Evolutionary conservation across 345 rosid species (phyloP).

Genomic region (Cardamine resedifolia): DNA sequence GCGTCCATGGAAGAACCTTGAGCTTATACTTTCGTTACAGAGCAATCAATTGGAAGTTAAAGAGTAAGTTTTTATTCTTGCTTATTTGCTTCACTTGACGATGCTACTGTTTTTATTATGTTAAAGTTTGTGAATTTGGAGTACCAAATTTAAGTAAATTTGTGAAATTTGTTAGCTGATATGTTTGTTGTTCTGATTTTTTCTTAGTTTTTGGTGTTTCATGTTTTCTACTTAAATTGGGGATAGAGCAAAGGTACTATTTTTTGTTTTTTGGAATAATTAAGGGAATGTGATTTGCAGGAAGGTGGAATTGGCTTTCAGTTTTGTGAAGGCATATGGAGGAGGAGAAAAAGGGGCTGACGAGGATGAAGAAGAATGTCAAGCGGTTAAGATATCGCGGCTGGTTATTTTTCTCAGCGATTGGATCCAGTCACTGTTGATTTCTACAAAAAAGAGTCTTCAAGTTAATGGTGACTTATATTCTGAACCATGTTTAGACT

Average conservation of each 20-base stretch:
- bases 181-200: not conserved
- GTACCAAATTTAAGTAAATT: not conserved
- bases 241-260: not conserved
- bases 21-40: constrained; percentile 61
- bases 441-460: constrained; percentile 47
- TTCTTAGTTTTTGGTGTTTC: not conserved
- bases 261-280: not conserved
- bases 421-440: constrained; percentile 72
- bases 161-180: not conserved
- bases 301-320: constrained; percentile 67
- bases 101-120: not conserved
- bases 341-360: constrained; percentile 35
- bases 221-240: not conserved
- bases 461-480: constrained; percentile 27
- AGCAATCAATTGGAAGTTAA: constrained; percentile 46
- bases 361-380: constrained; percentile 50
- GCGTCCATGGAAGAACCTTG: constrained; percentile 70
- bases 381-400: constrained; percentile 60
- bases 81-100: not conserved
- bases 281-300: constrained; percentile 46
- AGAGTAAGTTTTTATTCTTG: constrained; percentile 47
- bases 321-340: constrained; percentile 40
- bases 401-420: constrained; percentile 63
- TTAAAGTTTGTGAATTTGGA: constrained; percentile 10
- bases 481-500: constrained; percentile 54